Evolutionary conservation across 345 rosid species (phyloP), one percentile per base, ranked within the genome.

Genomic region (Euphorbia tirucalli): DNA sequence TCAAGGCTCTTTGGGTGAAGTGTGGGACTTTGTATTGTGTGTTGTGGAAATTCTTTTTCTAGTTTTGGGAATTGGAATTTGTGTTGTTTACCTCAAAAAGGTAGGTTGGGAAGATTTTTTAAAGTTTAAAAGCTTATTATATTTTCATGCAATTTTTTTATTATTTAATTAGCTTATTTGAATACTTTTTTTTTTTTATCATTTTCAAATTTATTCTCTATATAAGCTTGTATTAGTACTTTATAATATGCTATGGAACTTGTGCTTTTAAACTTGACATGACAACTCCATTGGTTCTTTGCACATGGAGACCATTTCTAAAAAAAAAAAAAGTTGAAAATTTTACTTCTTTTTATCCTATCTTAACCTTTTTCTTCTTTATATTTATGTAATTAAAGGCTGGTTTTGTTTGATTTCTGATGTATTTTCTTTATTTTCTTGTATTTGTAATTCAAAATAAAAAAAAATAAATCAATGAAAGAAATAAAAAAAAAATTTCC

Each of bases 11-110:
- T 75, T 72, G 83, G 84, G 83, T 78, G 73, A 46, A 74, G 75
- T 43, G 85, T 76, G 75, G 83, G 81, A 54, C 72, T 79, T 79
- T 68, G 83, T 72, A 84, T 35, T 35, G 63, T 59, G 63, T 28
- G 63, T 14, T 59, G 70, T 77, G 59, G 49, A 72, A 84, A 74
- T 78, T 80, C 75, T 75, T 75, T 59, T 69, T 70, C 58, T 37
- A 75, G 85, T 77, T 83, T 84, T 74, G 87, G 85, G 82, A 75
- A 78, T 50, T 79, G 89, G 74, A 76, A 24, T 66, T 18, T 37
- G 61, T 30, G 35, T 69, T 68, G 61, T 70, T 79, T 65, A 69
- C 41, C 67, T 66, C 56, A n/a, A n/a, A n/a, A n/a, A n/a, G 56
- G 70, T 56, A 69, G 65, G 39, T 24, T 75, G 7, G 44, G 44